Base-by-base conservation (phyloP, 352 stramenopile genomes). In the Pythium diclinum region DNA sequence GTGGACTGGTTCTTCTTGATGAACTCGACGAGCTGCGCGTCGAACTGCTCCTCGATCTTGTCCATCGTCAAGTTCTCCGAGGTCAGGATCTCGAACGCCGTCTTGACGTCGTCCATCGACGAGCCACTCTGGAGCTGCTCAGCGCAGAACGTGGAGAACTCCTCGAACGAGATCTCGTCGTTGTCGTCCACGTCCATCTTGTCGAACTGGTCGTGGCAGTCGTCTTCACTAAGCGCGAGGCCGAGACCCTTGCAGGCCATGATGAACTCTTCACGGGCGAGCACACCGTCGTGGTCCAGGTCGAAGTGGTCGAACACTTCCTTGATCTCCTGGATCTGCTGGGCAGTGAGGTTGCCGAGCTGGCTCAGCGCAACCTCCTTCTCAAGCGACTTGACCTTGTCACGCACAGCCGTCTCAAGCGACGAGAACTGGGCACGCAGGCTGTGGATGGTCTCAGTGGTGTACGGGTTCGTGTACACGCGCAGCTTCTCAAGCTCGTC, bases 271-370 rank as follows among this genome's bases (percentile, higher is more conserved):
- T 94, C 85, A 25, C 90, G 86, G 28, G 84, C 85, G 13, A 97
- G 72, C 30, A 91, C 84, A 56, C 87, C 83, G 57, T 95, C 87
- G 42, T 95, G 82, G 61, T 97, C 87, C 42, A 92, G 65, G 57
- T 97, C 89, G 56, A 97, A 97, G 71, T 95, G 84, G 56, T 95
- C 81, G 42, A 97, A 97, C 32, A 96, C 88, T 64, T 97, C 89
- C 58, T 90, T 84, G 59, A 96, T 94, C 64, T 97, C 89, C 61
- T 79, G 82, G 47, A 91, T 75, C 72, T 97, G 88, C 61, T 93
- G 68, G 5, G 87, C 63, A 33, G 84, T 92, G 25, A 97, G 77
- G 53, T 92, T 90, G 49, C 87, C 88, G 17, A 96, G 65, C 63
- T 94, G 76, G 69, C 84, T 90, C 44, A 94, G 75, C 36, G 83